Conservation (phyloP, 2,329 filamentous ascomycete genomes). For the Aspergillus sp. region DNA sequence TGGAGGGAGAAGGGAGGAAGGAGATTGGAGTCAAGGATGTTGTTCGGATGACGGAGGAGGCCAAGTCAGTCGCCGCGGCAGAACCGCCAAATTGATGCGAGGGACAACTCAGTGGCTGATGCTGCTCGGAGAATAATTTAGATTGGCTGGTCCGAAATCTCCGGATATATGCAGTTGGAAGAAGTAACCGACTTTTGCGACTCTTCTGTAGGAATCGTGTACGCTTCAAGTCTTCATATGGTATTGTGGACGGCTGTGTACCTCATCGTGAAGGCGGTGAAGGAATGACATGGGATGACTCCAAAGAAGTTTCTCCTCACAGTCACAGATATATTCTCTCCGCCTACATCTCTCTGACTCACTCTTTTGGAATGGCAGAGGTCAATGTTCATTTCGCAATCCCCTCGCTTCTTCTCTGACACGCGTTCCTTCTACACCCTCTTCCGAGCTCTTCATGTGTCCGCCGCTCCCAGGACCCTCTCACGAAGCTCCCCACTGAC, state of each 20-base stretch:
- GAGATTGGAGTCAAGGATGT: constrained; percentile 7
- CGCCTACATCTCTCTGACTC: not conserved
- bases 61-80: constrained; percentile 15
- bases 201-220: not conserved
- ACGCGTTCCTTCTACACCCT: constrained; percentile 10
- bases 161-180: not conserved
- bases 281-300: not conserved
- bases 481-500: not conserved
- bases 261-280: not conserved
- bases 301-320: not conserved
- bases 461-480: constrained; percentile 2
- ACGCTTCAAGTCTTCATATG: too few species aligned
- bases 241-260: not conserved
- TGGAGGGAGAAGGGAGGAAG: constrained; percentile 1
- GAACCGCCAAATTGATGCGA: constrained; percentile 13
- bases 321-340: not conserved
- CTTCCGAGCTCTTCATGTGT: constrained; percentile 16
- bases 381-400: constrained; percentile 21
- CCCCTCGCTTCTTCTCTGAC: constrained; percentile 16
- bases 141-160: not conserved
- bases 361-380: constrained; percentile 13
- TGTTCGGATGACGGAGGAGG: constrained; percentile 7
- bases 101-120: not conserved
- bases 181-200: not conserved
- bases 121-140: not conserved